phyloP scores from a whole-genome alignment of 1,284 basidiomycete species.

The Malassezia slooffiae region DNA sequence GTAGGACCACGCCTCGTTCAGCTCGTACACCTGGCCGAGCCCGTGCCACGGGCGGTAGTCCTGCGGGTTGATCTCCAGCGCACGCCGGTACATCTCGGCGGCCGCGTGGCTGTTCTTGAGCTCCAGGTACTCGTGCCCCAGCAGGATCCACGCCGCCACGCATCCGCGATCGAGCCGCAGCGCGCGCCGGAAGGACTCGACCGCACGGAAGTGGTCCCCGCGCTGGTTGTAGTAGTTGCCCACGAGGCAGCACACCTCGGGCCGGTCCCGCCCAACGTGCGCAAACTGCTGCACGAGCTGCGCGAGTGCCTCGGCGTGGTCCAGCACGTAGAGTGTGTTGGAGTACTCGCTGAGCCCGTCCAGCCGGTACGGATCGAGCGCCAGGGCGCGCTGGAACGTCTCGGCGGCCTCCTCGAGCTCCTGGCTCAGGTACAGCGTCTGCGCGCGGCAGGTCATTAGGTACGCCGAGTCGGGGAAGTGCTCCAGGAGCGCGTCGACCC shows the following conservation, averaged over 20 bases:
- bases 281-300: slow-evolving; percentile 63
- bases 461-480: slow-evolving; percentile 75
- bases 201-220: slow-evolving; percentile 85
- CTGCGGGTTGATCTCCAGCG: slow-evolving; percentile 88
- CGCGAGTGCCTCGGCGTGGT: slow-evolving; percentile 75
- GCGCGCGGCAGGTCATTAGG: slow-evolving; percentile 54
- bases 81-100: slow-evolving; percentile 89
- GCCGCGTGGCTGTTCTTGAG: slow-evolving; percentile 98
- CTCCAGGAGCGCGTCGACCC: slow-evolving; percentile 54
- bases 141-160: slow-evolving; percentile 93
- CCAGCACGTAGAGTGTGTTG: slow-evolving; percentile 90
- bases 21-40: slow-evolving; percentile 91
- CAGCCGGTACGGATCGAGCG: slow-evolving; percentile 72
- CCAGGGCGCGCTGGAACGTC: slow-evolving; percentile 31
- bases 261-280: slow-evolving; percentile 28
- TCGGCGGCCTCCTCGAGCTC: slow-evolving; percentile 26
- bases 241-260: slow-evolving; percentile 76
- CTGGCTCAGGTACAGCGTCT: slow-evolving; percentile 22
- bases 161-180: slow-evolving; percentile 88
- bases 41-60: slow-evolving; percentile 92
- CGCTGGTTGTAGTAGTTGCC: slow-evolving; percentile 93
- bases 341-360: slow-evolving; percentile 95
- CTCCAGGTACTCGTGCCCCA: slow-evolving; percentile 98
- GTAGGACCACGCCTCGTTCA: slow-evolving; percentile 91
- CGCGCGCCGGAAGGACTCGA: slow-evolving; percentile 86